phyloP scores from a whole-genome alignment of 2,329 filamentous ascomycete genomes.

The Verticillium alfalfae region DNA sequence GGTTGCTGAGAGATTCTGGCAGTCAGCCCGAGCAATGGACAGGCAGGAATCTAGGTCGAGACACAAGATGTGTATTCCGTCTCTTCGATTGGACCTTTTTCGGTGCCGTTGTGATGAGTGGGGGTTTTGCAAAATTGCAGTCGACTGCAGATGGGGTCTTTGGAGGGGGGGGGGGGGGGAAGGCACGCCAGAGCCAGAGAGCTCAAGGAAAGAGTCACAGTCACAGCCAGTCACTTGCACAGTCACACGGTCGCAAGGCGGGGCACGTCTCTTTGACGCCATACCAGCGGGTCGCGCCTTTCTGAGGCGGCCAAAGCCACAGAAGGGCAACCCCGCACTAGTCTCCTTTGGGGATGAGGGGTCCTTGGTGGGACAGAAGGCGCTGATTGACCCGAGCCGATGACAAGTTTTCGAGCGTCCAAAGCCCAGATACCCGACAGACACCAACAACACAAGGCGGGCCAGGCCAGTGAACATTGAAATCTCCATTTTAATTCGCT shows the following conservation, averaged over 20 bases:
- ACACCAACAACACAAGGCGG: neutral
- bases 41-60: neutral
- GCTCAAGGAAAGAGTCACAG: neutral
- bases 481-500: slow-evolving; percentile 1
- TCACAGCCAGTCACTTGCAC: neutral
- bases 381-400: neutral
- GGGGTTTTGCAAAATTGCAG: neutral
- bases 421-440: neutral
- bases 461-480: neutral
- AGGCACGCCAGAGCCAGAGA: neutral
- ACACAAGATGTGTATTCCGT: neutral
- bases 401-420: neutral
- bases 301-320: slow-evolving; percentile 1
- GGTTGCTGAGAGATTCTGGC: neutral
- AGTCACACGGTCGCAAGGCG: neutral
- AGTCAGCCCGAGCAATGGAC: neutral
- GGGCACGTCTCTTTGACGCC: neutral
- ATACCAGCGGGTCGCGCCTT: slow-evolving; percentile 1
- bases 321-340: slow-evolving; percentile 12
- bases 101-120: neutral
- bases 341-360: slow-evolving; percentile 11
- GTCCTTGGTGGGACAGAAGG: neutral
- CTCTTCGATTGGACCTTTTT: neutral
- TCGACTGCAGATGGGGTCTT: neutral
- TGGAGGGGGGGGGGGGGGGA: neutral